Conservation (phyloP, 208 protist genomes). For the Novymonas esmeraldas region DNA sequence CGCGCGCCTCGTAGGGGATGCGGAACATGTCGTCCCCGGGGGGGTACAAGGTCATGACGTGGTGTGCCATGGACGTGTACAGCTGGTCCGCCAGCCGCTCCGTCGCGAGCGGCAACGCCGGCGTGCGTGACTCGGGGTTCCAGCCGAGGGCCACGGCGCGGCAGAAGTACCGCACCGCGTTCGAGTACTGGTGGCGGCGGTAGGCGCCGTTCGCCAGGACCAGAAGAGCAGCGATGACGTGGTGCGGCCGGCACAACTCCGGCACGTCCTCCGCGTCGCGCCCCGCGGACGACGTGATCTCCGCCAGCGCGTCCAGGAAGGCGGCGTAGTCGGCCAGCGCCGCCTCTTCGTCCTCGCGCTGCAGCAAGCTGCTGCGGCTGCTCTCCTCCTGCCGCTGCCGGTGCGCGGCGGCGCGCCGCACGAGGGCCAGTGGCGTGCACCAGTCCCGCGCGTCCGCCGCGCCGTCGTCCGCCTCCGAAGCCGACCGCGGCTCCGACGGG, state of each 20-base stretch:
- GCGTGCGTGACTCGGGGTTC: constrained; percentile 36
- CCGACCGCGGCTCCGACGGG: constrained; percentile 23
- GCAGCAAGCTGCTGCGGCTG: constrained; percentile 14
- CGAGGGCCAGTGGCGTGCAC: constrained; percentile 70
- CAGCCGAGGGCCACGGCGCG: constrained; percentile 76
- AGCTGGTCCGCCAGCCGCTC: constrained; percentile 67
- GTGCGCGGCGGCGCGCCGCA: constrained; percentile 78
- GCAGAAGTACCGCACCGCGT: constrained; percentile 72
- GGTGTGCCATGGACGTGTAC: constrained; percentile 74
- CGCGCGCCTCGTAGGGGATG: constrained; percentile 71
- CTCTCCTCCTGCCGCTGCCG: constrained; percentile 37
- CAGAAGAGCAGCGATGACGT: constrained; percentile 79
- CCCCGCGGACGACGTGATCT: constrained; percentile 2
- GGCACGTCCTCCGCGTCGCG: constrained; percentile 9
- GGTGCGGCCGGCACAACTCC: constrained; percentile 41
- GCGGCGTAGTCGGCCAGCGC: constrained; percentile 57
- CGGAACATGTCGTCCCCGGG: constrained; percentile 80
- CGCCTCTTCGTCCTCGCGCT: constrained; percentile 54
- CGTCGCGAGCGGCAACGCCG: constrained; percentile 12
- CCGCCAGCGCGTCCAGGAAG: constrained; percentile 42
- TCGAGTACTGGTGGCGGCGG: constrained; percentile 43
- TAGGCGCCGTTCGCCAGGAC: constrained; percentile 84
- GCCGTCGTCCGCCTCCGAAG: background rate
- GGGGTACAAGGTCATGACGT: constrained; percentile 55
- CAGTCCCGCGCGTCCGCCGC: constrained; percentile 31